A percentile compares a stretch with the other conserved stretches of the same genome.
Conservation (phyloP, 345 rosid genomes). For the Crucihimalaya himalaica region DNA sequence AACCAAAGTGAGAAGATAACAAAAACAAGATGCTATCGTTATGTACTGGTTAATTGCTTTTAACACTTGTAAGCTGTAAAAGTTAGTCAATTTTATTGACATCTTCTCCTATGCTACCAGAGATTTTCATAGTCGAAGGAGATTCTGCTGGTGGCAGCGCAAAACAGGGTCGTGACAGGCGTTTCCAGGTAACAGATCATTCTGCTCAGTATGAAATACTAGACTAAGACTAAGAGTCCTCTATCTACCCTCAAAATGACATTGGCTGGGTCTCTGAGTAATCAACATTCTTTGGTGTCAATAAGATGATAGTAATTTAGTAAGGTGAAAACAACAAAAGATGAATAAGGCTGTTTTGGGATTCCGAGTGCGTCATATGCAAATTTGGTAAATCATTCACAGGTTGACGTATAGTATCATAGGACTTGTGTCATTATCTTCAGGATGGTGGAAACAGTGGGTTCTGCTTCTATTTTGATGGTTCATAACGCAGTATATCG, state of each 20-base stretch:
- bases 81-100: not conserved
- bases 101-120: conserved; percentile 40
- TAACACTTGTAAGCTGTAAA: conserved; percentile 5
- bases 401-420: not conserved
- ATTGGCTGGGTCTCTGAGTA: not conserved
- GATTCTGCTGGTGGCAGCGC: conserved; percentile 99
- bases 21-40: not conserved
- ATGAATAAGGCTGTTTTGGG: conserved; percentile 6
- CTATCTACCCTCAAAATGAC: conserved; percentile 7
- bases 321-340: not conserved
- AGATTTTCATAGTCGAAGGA: conserved; percentile 97
- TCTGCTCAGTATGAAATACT: not conserved
- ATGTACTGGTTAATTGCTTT: conserved; percentile 5
- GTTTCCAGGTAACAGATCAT: conserved; percentile 66
- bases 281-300: not conserved
- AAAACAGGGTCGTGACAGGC: conserved; percentile 98
- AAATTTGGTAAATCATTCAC: not conserved
- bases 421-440: not conserved
- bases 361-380: not conserved
- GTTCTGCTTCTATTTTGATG: not conserved
- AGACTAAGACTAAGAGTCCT: not conserved
- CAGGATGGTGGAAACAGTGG: not conserved
- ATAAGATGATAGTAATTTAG: not conserved
- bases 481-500: conserved; percentile 11
- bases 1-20: no score